Base-by-base conservation (phyloP, 2,329 filamentous ascomycete species). In the Pseudocercospora macadamiae region DNA sequence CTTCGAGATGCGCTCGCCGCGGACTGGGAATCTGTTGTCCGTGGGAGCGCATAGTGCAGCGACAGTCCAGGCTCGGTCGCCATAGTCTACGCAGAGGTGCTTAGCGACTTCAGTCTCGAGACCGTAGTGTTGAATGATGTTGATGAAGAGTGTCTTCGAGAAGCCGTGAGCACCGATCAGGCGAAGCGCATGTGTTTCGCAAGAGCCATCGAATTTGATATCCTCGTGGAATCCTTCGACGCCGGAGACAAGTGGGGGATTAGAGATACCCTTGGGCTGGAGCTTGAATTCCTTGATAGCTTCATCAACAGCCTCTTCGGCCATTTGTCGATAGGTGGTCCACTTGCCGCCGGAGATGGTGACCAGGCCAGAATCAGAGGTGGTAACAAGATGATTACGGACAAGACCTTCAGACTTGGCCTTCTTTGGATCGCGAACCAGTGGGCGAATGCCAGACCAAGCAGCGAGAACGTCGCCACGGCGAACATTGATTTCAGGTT, bases 311-410 rank as follows among this genome's bases (percentile, higher is more conserved):
- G 89, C 89, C 73, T 96, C 90, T 76, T 96, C 90, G 19, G 91
- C 90, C 91, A 96, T 96, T 75, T 96, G 90, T 57, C 91, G 88
- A 77, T 96, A 96, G 1, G 91, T 96, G 2, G 91, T 96, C 91
- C 91, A 96, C 77, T 96, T 96, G 48, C 91, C 91, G 66, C 91
- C 91, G 25, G 90, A 90, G 70, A 90, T 93, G 30, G 91, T 96
- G 65, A 96, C 78, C 18, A 96, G 82, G 9, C 91, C 91, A 5
- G 89, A 91, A 1, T 83, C 75, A n/a, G 90, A 93, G 51, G 90
- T 82, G 60, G 91, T 88, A 66, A 96, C 85, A 42, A 96, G 81
- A 73, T 96, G 91, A 74, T 93, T 96, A 57, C 91, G 89, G 52
- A 96, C 91, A 16, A 96, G 85, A 23, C 91, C 92, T 75, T 96